Evolutionary conservation across 345 rosid genomes (phyloP).

Genomic region (Hibiscus mutabilis): DNA sequence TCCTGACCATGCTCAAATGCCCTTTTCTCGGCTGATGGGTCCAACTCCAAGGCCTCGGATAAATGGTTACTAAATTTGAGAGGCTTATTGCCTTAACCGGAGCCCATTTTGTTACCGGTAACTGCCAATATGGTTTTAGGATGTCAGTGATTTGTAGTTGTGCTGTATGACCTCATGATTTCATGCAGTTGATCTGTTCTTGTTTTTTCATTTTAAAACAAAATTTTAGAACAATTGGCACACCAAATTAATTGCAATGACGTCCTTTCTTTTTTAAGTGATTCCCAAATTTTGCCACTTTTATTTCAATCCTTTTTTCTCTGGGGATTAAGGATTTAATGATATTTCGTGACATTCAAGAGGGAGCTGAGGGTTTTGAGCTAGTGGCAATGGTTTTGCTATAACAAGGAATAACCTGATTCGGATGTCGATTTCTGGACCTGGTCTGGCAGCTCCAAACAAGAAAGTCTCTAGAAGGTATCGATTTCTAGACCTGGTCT

Average conservation of each 20-base stretch:
- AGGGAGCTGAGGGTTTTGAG: slow-evolving; percentile 51
- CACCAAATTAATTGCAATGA: slow-evolving; percentile 9
- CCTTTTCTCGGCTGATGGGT: slow-evolving; percentile 63
- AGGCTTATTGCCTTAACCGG: not conserved
- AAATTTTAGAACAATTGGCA: not conserved
- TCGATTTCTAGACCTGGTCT: slow-evolving; percentile 48
- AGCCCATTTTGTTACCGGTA: not conserved
- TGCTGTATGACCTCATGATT: not conserved
- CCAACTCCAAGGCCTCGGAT: slow-evolving; percentile 45
- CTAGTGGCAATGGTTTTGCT: slow-evolving; percentile 46
- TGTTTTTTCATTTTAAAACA: not conserved
- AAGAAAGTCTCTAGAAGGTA: slow-evolving; percentile 28
- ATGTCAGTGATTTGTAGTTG: not conserved
- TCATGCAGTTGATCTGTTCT: not conserved
- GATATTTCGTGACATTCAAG: slow-evolving; percentile 35
- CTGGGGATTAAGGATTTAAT: too few species aligned
- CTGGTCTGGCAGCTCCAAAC: slow-evolving; percentile 42
- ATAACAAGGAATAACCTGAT: slow-evolving; percentile 29
- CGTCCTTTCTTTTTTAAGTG: not conserved
- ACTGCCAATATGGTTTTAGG: not conserved
- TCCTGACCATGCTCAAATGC: slow-evolving; percentile 43
- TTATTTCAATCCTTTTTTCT: not conserved
- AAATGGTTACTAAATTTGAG: slow-evolving; percentile 49
- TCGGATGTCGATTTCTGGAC: slow-evolving; percentile 44
- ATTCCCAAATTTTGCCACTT: not conserved